phyloP scores from a whole-genome alignment of 208 protist species.

The Naegleria gruberi region DNA sequence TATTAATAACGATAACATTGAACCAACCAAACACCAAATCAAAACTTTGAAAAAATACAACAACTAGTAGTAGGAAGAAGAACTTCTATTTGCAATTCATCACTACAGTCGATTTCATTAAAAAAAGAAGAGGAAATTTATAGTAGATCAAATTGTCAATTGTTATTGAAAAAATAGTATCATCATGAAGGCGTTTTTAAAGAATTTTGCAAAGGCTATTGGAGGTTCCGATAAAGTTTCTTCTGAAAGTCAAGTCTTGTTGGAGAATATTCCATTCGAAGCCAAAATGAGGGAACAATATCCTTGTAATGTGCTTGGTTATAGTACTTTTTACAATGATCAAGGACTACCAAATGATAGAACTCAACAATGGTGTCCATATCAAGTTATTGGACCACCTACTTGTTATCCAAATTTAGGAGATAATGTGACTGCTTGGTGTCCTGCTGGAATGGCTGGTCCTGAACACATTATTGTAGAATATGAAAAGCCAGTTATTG shows the following conservation, averaged over 20 bases:
- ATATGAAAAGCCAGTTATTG: neutral
- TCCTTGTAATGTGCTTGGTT: neutral
- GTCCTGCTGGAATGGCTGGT: neutral
- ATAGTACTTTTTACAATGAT: neutral
- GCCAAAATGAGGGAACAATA: neutral
- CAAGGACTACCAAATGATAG: neutral
- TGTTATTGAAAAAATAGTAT: no score
- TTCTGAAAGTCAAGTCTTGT: no score
- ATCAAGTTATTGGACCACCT: neutral
- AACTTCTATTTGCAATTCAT: no score
- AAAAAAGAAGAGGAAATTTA: no score
- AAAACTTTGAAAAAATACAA: no score
- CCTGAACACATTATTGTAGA: neutral
- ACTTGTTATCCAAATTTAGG: neutral
- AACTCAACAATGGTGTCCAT: neutral
- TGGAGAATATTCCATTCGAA: neutral
- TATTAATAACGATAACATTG: no score
- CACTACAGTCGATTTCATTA: no score
- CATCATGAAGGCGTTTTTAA: neutral
- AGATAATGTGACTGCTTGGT: neutral
- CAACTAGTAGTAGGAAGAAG: no score
- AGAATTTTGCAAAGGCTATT: neutral
- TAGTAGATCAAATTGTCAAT: no score
- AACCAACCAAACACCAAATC: no score
- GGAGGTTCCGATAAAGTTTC: no score